Evolutionary conservation across 2,329 filamentous ascomycete species (phyloP).

Genomic region (Beauveria sp.): DNA sequence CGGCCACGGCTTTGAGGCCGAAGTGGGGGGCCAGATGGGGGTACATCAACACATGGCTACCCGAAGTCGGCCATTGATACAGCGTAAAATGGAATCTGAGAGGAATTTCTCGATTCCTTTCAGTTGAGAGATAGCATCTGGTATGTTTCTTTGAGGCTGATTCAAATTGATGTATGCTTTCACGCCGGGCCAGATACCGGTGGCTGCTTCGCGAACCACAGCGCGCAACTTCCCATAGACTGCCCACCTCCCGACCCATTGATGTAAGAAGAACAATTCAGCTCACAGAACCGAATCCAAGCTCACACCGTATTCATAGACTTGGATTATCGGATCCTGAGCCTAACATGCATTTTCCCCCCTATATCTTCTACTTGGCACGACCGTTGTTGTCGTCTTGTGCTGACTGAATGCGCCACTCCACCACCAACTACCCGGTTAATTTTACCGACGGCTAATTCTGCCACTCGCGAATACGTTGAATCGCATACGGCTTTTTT

Average conservation of each 20-base stretch:
- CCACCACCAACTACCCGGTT: not conserved
- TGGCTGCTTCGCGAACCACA: not conserved
- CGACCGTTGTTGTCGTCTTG: not conserved
- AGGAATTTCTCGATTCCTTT: not conserved
- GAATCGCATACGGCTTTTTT: not conserved
- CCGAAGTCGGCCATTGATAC: not conserved
- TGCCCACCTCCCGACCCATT: too few species aligned
- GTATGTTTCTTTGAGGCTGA: too few species aligned
- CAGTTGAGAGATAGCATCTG: too few species aligned
- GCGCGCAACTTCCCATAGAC: too few species aligned
- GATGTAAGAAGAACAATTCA: too few species aligned
- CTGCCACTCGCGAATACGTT: not conserved
- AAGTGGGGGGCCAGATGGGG: slow-evolving; percentile 22
- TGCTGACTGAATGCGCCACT: not conserved
- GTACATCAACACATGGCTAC: slow-evolving; percentile 23
- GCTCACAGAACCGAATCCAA: too few species aligned
- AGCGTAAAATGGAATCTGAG: not conserved
- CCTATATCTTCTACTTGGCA: not conserved
- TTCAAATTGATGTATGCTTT: too few species aligned
- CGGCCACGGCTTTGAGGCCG: slow-evolving; percentile 21
- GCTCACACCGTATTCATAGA: too few species aligned
- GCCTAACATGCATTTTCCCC: too few species aligned
- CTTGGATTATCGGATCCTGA: rapidly evolving
- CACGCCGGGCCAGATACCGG: too few species aligned
- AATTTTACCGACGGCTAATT: slow-evolving; percentile 9